phyloP scores from a whole-genome alignment of 768 basidiomycete genomes.

The Suillus alpinus region DNA sequence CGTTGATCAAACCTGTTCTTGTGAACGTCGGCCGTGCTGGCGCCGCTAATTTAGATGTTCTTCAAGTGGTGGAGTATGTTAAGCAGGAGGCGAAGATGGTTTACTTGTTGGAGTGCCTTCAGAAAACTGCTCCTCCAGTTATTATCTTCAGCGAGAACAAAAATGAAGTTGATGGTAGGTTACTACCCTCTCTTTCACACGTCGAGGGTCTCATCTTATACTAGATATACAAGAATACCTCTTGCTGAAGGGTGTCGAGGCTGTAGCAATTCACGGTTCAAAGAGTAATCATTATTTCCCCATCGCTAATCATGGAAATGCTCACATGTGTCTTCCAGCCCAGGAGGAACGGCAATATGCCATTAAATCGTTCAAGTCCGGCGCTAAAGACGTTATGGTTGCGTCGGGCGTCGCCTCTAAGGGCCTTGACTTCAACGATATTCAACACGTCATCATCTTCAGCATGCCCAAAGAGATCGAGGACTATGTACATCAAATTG shows the following conservation, averaged over 20 bases:
- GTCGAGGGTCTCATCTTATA: conserved; percentile 2
- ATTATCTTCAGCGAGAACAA: conserved; percentile 99
- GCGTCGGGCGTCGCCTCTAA: conserved; percentile 98
- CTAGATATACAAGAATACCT: conserved; percentile 98
- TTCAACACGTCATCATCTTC: conserved; percentile 98
- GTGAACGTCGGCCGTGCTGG: conserved; percentile 98
- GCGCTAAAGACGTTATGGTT: conserved; percentile 99
- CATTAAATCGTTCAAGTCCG: conserved; percentile 96
- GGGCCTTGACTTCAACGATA: conserved; percentile 97
- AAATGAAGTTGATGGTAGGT: conserved; percentile 97
- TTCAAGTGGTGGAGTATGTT: conserved; percentile 97
- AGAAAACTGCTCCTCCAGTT: conserved; percentile 97
- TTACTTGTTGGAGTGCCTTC: conserved; percentile 93
- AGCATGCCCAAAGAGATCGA: conserved; percentile 99
- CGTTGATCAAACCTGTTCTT: conserved; percentile 89
- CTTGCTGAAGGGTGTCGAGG: conserved; percentile 94
- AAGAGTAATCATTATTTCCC: conserved; percentile 57
- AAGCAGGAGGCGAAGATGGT: conserved; percentile 99
- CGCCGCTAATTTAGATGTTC: conserved; percentile 93
- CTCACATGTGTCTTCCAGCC: conserved; percentile 41
- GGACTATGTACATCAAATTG: conserved; percentile 99
- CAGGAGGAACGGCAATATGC: conserved; percentile 99
- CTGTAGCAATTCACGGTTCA: conserved; percentile 97
- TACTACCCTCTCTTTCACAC: not conserved
- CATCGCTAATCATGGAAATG: conserved; percentile 1